Conservation (phyloP, 2,329 filamentous ascomycete genomes). For the Paecilomyces sp. region DNA sequence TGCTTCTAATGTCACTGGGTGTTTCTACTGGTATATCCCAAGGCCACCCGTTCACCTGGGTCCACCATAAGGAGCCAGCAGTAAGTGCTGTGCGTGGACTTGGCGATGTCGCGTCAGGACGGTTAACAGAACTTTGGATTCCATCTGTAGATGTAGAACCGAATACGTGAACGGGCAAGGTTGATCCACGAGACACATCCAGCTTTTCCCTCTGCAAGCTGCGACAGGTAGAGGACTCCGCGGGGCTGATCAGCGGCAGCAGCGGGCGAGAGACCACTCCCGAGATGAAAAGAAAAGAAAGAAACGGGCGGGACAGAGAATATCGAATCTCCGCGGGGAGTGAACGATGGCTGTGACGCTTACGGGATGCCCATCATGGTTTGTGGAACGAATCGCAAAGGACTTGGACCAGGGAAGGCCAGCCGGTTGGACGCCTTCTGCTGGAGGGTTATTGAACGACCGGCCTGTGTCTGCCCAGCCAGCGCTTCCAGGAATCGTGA, state of each 20-base stretch:
- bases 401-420: neutral
- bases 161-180: neutral
- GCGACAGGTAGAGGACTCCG: neutral
- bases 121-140: neutral
- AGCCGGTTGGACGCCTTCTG: neutral
- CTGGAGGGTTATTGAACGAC: neutral
- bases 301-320: neutral
- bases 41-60: conserved; percentile 3
- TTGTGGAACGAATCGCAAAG: neutral
- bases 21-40: conserved; percentile 1
- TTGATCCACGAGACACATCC: neutral
- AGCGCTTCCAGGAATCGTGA: neutral
- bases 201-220: neutral
- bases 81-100: neutral
- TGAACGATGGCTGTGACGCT: neutral
- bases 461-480: neutral
- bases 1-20: conserved; percentile 3
- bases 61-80: neutral
- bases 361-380: neutral
- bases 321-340: neutral
- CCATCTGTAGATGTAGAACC: neutral
- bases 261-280: neutral
- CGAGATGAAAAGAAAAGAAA: neutral
- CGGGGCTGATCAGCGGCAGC: neutral
- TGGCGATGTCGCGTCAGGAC: neutral